Evolutionary conservation across 345 rosid genomes (phyloP), one percentile per base, ranked within the genome.

Genomic region (Rubroshorea leprosula): DNA sequence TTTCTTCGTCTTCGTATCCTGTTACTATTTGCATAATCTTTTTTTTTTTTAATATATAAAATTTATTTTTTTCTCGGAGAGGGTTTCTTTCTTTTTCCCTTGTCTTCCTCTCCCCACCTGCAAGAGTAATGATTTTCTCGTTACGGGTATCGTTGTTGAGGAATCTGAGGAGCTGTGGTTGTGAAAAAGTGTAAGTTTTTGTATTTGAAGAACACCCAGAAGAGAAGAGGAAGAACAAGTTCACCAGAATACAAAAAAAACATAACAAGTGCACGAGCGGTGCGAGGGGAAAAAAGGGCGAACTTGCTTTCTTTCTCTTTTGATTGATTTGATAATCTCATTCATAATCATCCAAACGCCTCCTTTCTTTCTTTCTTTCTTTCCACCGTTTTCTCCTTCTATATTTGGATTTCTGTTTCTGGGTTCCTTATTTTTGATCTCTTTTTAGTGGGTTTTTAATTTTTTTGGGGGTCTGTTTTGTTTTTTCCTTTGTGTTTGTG

Each of bases 141-240:
- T 69, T 67, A 60, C 12, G 67, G 79, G 73, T 24, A 72, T 78
- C 80, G 72, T 73, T 66, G 74, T 63, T 74, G 72, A 65, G 84
- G 84, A 73, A 79, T 79, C 78, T 76, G 72, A 73, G 74, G 71
- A 62, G 68, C 64, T 67, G 65, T 54, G 71, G 74, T 25, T 65
- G 64, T 67, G 64, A 68, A 63, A 76, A 71, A 69, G 80, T 74
- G 64, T 65, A 72, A 66, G 74, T 72, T 78, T 51, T 74, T 60
- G 62, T 68, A 60, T 70, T 39, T 68, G 51, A 69, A 67, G 67
- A 72, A 54, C 61, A 61, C 41, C 45, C 0, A 56, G 38, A 20
- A 31, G 26, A n/a, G n/a, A n/a, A n/a, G n/a, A n/a, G n/a, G n/a
- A n/a, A n/a, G n/a, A n/a, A n/a, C n/a, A n/a, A n/a, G n/a, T n/a